Base-by-base conservation (phyloP, 1,284 basidiomycete species). In the Kalmanozyma brasiliensis region DNA sequence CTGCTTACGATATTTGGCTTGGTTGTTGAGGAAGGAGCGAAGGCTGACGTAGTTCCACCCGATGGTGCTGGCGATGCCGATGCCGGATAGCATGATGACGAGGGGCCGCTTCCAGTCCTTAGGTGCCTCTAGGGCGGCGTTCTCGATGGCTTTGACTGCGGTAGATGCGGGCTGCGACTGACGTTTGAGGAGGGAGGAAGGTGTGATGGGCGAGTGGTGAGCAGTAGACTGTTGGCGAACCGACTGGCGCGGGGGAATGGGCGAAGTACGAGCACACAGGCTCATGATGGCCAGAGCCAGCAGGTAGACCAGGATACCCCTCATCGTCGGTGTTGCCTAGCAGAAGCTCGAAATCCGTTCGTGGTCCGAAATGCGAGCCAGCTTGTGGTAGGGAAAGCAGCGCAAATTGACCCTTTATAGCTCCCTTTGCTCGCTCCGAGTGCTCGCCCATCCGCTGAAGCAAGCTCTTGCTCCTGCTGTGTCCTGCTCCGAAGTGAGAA, bases 41-140 rank as follows among this genome's bases (percentile, higher is more conserved):
- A 26, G 19, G 1, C 35, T 23, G 37, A 69, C 52, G 22, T 60
- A 64, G 48, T 56, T 60, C 66, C 66, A 69, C 1, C 60, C 66
- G 2, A 49, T 20, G 0, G 60, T 63, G 38, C 46, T 53, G 10
- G 24, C 29, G 1, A 63, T 10, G 2, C 66, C 56, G 7, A 60
- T 19, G 8, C 5, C 51, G 0, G 56, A 43, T 19, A 38, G 52
- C 3, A 37, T 14, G 40, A 67, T 29, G n/a, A 51, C 38, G n/a
- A 62, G 35, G 9, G 43, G 59, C 35, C 55, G 45, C 30, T 67
- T 67, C 64, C 53, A 58, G 41, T 60, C 64, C n/a, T 30, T 34
- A 14, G n/a, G 9, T 1, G 33, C 3, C 3, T 9, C 1, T n/a
- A 42, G 20, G 34, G 38, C 32, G 14, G 17, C 7, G 32, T 55